Percentiles rank a stretch among this genome's conserved stretches.
Conservation (phyloP, 257 asterid species). For the Echites panduratus region DNA sequence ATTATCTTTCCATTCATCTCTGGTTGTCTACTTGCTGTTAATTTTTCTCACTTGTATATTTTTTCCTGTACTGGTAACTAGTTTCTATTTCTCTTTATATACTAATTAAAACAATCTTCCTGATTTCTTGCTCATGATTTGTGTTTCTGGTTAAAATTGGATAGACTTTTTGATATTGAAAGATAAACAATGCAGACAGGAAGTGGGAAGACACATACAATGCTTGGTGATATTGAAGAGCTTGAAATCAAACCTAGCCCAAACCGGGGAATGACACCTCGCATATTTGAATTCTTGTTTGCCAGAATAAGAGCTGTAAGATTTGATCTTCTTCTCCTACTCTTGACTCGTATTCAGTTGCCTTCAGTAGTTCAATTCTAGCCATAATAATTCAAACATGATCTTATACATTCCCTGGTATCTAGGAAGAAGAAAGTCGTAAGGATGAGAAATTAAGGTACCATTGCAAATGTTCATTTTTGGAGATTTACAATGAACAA, state of each 20-base stretch:
- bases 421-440: slow-evolving; percentile 86
- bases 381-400: slow-evolving; percentile 4
- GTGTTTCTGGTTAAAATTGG: slow-evolving; percentile 5
- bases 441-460: slow-evolving; percentile 72
- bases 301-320: slow-evolving; percentile 93
- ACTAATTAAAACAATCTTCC: neutral
- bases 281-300: slow-evolving; percentile 91
- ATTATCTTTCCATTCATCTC: neutral
- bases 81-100: neutral
- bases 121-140: neutral
- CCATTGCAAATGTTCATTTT: slow-evolving; percentile 89
- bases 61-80: neutral
- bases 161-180: slow-evolving; percentile 8
- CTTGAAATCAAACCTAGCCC: slow-evolving; percentile 69
- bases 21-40: neutral
- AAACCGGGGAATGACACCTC: slow-evolving; percentile 96
- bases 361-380: slow-evolving; percentile 15
- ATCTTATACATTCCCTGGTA: slow-evolving; percentile 7
- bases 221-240: slow-evolving; percentile 92
- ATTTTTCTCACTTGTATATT: neutral
- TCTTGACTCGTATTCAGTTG: slow-evolving; percentile 9
- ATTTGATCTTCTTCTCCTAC: slow-evolving; percentile 15
- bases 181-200: slow-evolving; percentile 62
- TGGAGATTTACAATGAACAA: slow-evolving; percentile 95
- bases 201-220: slow-evolving; percentile 94